Percentiles rank a stretch among this genome's conserved stretches.
Evolutionary conservation across 1,284 basidiomycete genomes (phyloP).

Genomic region (Wallemia mellicola): DNA sequence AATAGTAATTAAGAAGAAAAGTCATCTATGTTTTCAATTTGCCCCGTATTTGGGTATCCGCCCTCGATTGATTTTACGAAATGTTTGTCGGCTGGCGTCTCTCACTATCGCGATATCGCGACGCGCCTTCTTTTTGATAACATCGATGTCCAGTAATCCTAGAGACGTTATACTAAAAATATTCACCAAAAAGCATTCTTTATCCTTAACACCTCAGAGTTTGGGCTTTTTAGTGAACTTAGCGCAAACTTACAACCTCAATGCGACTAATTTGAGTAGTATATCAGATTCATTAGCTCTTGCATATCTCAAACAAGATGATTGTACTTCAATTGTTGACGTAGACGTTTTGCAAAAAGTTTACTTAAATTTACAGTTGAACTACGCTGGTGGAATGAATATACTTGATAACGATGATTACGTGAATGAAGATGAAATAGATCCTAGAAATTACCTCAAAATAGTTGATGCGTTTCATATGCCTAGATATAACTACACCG

Average conservation of each 20-base stretch:
- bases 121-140: background rate
- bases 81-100: background rate
- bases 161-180: conserved; percentile 3
- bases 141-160: background rate
- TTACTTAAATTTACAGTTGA: conserved; percentile 48
- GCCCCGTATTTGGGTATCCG: background rate
- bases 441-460: conserved; percentile 54
- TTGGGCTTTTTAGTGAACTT: conserved; percentile 11
- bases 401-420: conserved; percentile 17
- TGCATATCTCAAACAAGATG: conserved; percentile 28
- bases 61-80: background rate
- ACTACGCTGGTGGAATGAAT: conserved; percentile 21
- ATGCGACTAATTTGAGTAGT: background rate
- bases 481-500: conserved; percentile 70
- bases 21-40: background rate
- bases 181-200: conserved; percentile 31
- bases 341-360: conserved; percentile 43
- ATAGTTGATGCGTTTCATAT: conserved; percentile 77
- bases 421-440: conserved; percentile 26
- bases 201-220: conserved; percentile 44
- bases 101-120: background rate
- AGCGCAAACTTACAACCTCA: background rate
- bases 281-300: background rate
- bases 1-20: background rate
- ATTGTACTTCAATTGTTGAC: conserved; percentile 21